A percentile compares a stretch with the other conserved stretches of the same genome.
These are phyloP conservation scores for Russula lepida DNA, from an alignment of 768 basidiomycete species.

Conservation along the genomic window DNA sequence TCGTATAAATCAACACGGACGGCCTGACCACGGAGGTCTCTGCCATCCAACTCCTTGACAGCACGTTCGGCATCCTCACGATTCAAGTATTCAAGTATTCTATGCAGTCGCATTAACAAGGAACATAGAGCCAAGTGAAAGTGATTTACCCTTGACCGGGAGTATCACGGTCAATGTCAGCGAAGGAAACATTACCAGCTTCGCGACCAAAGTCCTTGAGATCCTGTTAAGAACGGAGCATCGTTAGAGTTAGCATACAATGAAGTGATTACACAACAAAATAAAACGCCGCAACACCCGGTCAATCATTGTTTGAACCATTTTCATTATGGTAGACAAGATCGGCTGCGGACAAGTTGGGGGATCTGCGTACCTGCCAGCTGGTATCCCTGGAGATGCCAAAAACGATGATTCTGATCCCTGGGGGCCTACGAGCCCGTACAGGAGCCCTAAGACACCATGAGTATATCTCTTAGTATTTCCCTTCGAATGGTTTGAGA, in stretches of 20 bases:
- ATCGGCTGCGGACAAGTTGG: neutral
- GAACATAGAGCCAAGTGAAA: neutral
- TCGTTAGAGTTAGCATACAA: constrained; percentile 1
- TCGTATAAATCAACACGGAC: constrained; percentile 67
- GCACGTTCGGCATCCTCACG: constrained; percentile 90
- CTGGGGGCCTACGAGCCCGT: constrained; percentile 69
- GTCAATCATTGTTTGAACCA: neutral
- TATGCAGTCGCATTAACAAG: constrained; percentile 26
- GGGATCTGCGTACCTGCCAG: constrained; percentile 83
- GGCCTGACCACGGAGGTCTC: constrained; percentile 76
- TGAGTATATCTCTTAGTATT: constrained; percentile 2
- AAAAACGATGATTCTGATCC: constrained; percentile 75
- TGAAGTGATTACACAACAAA: neutral
- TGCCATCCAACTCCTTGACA: constrained; percentile 77
- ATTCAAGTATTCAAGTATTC: constrained; percentile 84
- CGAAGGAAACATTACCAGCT: constrained; percentile 87
- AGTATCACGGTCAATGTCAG: constrained; percentile 84
- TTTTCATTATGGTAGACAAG: neutral
- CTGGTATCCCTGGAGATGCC: constrained; percentile 92
- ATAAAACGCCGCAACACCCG: neutral
- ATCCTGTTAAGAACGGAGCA: constrained; percentile 48
- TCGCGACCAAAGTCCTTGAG: constrained; percentile 96
- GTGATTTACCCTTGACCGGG: constrained; percentile 76
- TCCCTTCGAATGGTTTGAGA: neutral
- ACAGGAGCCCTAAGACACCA: constrained; percentile 33